Percentiles rank a stretch among this genome's conserved stretches.
Conservation (phyloP, 441 rosid species). For the Brassica hybrid region DNA sequence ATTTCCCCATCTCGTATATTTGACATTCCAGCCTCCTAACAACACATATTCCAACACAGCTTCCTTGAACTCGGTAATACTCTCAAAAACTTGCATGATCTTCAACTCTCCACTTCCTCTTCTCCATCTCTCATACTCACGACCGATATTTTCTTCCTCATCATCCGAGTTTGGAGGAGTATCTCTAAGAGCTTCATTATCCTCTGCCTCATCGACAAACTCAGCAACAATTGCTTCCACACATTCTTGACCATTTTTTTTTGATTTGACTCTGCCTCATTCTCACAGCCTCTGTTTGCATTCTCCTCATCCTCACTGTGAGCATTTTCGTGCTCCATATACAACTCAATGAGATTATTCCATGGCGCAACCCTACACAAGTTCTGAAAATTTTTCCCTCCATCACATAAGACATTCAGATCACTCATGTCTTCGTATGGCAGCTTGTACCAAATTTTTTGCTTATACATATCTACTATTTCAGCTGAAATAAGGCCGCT, state of each 20-base stretch:
- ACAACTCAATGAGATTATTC: not conserved
- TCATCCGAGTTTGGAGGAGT: not conserved
- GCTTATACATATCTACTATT: too few relatives aligned
- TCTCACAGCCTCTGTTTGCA: not conserved
- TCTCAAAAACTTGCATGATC: slow-evolving; percentile 1
- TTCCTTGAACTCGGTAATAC: not conserved
- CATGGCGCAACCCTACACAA: not conserved
- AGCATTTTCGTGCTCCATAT: not conserved
- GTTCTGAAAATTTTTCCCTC: not conserved
- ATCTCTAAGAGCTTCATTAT: not conserved
- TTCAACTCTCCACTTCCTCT: not conserved
- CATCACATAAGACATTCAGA: not conserved
- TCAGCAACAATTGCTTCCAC: not conserved
- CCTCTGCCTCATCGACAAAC: not conserved
- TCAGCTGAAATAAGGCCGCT: too few relatives aligned
- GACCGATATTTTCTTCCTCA: not conserved
- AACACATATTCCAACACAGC: not conserved
- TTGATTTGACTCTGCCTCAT: not conserved
- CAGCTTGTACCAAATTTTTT: not conserved
- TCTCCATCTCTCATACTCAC: not conserved
- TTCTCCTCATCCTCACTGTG: not conserved
- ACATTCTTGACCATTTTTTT: not conserved
- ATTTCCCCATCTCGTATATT: not conserved
- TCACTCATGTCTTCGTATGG: not conserved
- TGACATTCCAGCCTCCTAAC: not conserved